Evolutionary conservation across 345 rosid genomes (phyloP).

Genomic region (Brassica incana): DNA sequence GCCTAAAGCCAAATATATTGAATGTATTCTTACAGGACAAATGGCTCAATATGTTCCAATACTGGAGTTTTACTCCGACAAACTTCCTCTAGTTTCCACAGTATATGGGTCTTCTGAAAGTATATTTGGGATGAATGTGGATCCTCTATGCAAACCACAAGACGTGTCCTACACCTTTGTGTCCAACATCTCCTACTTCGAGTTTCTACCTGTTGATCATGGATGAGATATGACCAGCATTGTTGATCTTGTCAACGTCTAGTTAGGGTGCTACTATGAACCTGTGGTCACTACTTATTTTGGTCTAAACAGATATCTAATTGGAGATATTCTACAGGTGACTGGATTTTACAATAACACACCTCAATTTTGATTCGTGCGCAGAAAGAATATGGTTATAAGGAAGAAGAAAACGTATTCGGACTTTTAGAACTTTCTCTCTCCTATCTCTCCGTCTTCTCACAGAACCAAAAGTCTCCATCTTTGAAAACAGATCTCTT

Average conservation of each 20-base stretch:
- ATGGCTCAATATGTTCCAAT: constrained; percentile 6
- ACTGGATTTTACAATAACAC: neutral
- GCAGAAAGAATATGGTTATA: neutral
- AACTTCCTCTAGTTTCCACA: constrained; percentile 10
- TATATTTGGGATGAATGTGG: neutral
- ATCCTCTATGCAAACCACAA: constrained; percentile 11
- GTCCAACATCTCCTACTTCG: neutral
- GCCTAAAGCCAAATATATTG: neutral
- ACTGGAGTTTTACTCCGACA: neutral
- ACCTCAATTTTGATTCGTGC: neutral
- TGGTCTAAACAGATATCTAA: neutral
- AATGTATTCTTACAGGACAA: neutral
- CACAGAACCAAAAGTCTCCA: too few relatives aligned
- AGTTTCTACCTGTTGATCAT: constrained; percentile 5
- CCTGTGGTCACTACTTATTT: constrained; percentile 2
- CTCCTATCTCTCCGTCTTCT: too few relatives aligned
- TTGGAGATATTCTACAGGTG: constrained; percentile 10
- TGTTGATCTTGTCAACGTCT: neutral
- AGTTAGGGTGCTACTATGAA: constrained; percentile 8
- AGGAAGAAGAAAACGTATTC: too few relatives aligned
- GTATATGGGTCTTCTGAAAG: neutral
- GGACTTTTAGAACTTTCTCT: too few relatives aligned
- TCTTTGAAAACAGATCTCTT: too few relatives aligned
- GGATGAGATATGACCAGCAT: neutral
- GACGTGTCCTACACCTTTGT: constrained; percentile 1